phyloP scores from a whole-genome alignment of 2,329 filamentous ascomycete genomes.

The Apiospora kogelbergensis region DNA sequence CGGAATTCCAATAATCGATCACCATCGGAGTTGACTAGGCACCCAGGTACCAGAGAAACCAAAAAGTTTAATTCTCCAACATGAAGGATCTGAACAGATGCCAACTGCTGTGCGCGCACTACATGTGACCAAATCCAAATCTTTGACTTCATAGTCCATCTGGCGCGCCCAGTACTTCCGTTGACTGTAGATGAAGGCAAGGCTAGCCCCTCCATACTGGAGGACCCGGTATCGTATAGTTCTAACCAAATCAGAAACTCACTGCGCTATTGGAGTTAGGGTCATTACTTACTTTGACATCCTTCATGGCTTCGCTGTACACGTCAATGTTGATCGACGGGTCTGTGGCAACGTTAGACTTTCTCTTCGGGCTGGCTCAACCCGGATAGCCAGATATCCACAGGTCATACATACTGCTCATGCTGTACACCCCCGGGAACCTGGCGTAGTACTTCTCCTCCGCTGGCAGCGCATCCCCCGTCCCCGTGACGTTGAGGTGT shows the following conservation, averaged over 20 bases:
- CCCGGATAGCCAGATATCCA: too few relatives aligned
- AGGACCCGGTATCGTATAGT: slow-evolving; percentile 38
- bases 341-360: slow-evolving; percentile 22
- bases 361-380: not conserved
- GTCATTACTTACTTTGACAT: slow-evolving; percentile 26
- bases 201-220: slow-evolving; percentile 38
- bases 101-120: too few relatives aligned
- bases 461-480: slow-evolving; percentile 27
- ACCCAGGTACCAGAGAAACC: too few relatives aligned
- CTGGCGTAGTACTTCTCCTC: slow-evolving; percentile 25
- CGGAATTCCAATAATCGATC: too few relatives aligned
- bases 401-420: slow-evolving; percentile 29
- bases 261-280: too few relatives aligned
- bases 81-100: too few relatives aligned
- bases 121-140: too few relatives aligned
- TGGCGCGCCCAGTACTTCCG: not conserved
- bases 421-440: slow-evolving; percentile 37
- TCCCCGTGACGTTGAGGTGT: slow-evolving; percentile 35
- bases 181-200: not conserved
- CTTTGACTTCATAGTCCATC: not conserved
- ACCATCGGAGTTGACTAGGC: too few relatives aligned
- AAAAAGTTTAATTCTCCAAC: too few relatives aligned
- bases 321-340: slow-evolving; percentile 38
- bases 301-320: slow-evolving; percentile 34
- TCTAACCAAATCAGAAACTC: slow-evolving; percentile 24